These are phyloP conservation scores for Phaseolus coccineus DNA, from an alignment of 331 rosid genomes.

Conservation along the genomic window DNA sequence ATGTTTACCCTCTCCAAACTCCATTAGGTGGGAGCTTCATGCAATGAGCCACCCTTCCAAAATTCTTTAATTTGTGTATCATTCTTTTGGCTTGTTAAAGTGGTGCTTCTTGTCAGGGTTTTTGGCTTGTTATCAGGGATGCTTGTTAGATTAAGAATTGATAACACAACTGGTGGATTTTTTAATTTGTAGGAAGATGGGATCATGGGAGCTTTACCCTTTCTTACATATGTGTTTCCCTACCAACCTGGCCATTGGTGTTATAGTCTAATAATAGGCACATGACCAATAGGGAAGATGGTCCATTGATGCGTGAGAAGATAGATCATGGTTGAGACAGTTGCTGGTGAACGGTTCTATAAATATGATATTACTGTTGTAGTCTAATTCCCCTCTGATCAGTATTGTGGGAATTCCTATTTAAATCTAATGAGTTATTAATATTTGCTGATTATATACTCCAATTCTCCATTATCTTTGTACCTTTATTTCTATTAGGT, in stretches of 20 bases:
- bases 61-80: background rate
- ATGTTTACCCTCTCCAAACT: background rate
- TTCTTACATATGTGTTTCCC: constrained; percentile 17
- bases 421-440: constrained; percentile 16
- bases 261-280: constrained; percentile 8
- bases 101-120: constrained; percentile 12
- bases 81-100: constrained; percentile 6
- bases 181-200: background rate
- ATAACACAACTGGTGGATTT: background rate
- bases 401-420: constrained; percentile 14
- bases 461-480: constrained; percentile 1
- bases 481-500: background rate
- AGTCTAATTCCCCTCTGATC: background rate
- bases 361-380: background rate
- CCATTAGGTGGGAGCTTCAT: background rate
- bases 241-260: constrained; percentile 16
- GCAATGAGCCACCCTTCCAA: background rate
- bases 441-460: constrained; percentile 24
- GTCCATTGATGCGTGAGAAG: background rate
- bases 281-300: constrained; percentile 4
- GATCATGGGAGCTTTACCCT: constrained; percentile 17
- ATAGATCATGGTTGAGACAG: constrained; percentile 1
- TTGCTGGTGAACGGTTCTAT: constrained; percentile 17
- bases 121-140: background rate
- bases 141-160: constrained; percentile 7